Base-by-base conservation (phyloP, 345 rosid species). In the Aquilaria yunnanensis region DNA sequence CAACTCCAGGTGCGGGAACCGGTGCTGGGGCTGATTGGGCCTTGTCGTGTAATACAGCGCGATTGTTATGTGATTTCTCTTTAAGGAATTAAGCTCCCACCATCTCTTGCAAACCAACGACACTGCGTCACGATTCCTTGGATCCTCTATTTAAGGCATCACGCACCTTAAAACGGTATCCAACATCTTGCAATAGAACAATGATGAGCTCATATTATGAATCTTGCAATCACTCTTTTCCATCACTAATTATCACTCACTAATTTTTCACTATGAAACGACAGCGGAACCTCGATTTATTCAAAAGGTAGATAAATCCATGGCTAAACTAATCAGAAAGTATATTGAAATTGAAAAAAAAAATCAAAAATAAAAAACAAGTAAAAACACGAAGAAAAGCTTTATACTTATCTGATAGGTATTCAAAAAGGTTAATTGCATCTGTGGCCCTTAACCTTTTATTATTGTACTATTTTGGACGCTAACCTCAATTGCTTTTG, bases 41-140 rank as follows among this genome's bases (percentile, higher is more conserved):
- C 77, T 83, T 3, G 96, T 77, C 33, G 94, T 75, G 67, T 93
- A 90, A 63, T 96, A 93, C 0, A 85, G 62, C 14, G 98, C 90
- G 54, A 93, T 85, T 4, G 98, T 93, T 16, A 93, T 67, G 62
- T 93, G 96, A 78, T 82, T 88, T 37, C 98, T 70, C 0, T 96
- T 90, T 67, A 71, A 60, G 5, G 96, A 85, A 32, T 90, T 97
- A n/a, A 86, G 77, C 60, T 85, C 84, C 67, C 75, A 81, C 96
- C 92, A 90, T 2, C 88, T 71, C 46, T 83, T 77, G 41, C 92
- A 88, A 47, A 93, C 98, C 48, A 88, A 48, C 5, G 98, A 93
- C 6, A 84, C 83, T 0, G 92, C 85, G 64, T 83, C 92, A 2
- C 99, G 83, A 66, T 90, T 95, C 31, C 76, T 82, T 0, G 96